Evolutionary conservation across 352 stramenopile genomes (phyloP), one percentile per base, ranked within the genome.

Genomic region (Globisporangium nodosum): DNA sequence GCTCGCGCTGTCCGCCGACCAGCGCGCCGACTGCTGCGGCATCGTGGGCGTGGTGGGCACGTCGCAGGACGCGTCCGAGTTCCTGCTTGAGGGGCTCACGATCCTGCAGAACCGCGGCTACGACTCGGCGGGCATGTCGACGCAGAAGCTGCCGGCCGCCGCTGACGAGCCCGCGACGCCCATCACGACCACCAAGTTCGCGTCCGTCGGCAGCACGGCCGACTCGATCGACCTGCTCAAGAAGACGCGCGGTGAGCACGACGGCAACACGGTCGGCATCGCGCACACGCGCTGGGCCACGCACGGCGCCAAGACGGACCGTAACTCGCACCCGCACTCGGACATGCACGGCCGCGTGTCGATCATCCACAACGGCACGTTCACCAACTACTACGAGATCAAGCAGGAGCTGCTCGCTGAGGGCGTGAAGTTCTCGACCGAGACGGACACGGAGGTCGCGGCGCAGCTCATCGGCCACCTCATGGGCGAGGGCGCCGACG

Each of bases 271-370:
- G 9, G 74, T 98, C 16, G 97, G 97, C 48, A 99, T 99, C 65
- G 97, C 96, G 33, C 97, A 99, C 78, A 99, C 97, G n/a, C 96
- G 97, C 12, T 99, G 97, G 97, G 97, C 97, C 13, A 99, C 97
- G 9, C 97, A 99, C 71, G 97, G 97, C 48, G 73, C 85, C 52
- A 99, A 98, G 71, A 99, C 96, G 7, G 96, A 99, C 80, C 81
- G 85, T 58, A 99, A 99, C 86, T 97, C 96, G 27, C 97, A 99
- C 73, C 97, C 97, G 40, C 97, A 99, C 75, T 92, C 71, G 52
- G 96, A 98, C 80, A 92, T 86, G 56, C 86, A 97, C 54, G 82
- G 88, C 52, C 81, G 87, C 52, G 93, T 99, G 53, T 95, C 94
- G 6, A 66, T 99, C n/a, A 96, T 99, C 20, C 97, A 99, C 78